Evolutionary conservation across 257 asterid species (phyloP), one percentile per base, ranked within the genome.

Genomic region (Avicennia marina): DNA sequence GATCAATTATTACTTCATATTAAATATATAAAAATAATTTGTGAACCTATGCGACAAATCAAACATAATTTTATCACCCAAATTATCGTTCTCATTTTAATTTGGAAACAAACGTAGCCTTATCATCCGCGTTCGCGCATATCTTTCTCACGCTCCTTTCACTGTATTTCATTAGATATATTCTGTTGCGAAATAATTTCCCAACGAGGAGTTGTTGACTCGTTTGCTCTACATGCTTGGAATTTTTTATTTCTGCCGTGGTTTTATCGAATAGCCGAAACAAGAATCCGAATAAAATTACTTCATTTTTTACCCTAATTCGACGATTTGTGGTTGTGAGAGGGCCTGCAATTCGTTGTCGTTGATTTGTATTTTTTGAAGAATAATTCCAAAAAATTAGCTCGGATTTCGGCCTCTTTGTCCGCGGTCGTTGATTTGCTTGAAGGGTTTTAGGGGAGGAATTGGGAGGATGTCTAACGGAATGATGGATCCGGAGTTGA

Each of bases 401-500:
- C 20, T 47, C 48, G 43, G 55, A 52, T 60, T 56, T 31, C 29
- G 34, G 21, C 42, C 9, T 34, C 19, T 58, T 7, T 9, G 47
- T 45, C 49, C 45, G 58, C 50, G 70, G 33, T 67, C 43, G 0
- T 63, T 51, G 51, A 50, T 46, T 44, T 67, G 38, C 11, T 69
- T 36, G 24, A 7, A 62, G 65, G 73, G 66, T 59, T 66, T 53
- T 51, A 13, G 50, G 31, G 52, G n/a, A 47, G 55, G 42, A 24
- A 20, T 12, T 39, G 15, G 49, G 62, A 40, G 47, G 70, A 85
- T 87, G 90, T 80, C 81, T 38, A 81, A 83, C 80, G 98, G 91
- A 16, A 79, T 83, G 95, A 85, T 87, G 96, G 96, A 91, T 82
- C 98, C 98, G 47, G 96, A 88, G 47, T 26, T 91, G 81, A 81